Base-by-base conservation (phyloP, 2,329 filamentous ascomycete genomes). In the Phialophora expanda region DNA sequence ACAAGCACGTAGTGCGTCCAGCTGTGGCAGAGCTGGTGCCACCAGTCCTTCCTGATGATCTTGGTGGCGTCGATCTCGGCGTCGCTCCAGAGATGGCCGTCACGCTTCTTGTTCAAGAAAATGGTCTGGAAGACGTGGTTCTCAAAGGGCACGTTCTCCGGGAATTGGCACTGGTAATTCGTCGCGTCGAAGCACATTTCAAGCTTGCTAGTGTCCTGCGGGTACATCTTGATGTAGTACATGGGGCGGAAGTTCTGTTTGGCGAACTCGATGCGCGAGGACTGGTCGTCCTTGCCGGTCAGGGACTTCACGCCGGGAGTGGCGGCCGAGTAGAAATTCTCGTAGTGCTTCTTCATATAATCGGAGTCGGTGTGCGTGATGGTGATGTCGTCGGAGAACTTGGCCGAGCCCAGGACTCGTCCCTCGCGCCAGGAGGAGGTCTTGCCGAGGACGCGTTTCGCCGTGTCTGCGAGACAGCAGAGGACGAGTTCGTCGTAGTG, bases 141-240 rank as follows among this genome's bases (percentile, higher is more conserved):
- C 28, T 86, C 82, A 60, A 85, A 83, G 0, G 82, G 80, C 0
- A 85, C 79, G 1, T 80, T 75, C 3, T 80, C 61, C 1, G 77
- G 69, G 68, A 92, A 89, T 73, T 92, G 89, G 53, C 87, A 83
- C 74, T 92, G 89, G 76, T 92, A 91, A 74, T 91, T 90, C 44
- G 87, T 89, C 78, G 88, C 90, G 75, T 92, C 89, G 76, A 91
- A 92, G 64, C 85, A 89, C 83, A 81, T 86, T 74, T 86, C 85
- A 41, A 82, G 83, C 75, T 87, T 87, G 3, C 80, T 82, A 7
- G 78, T 78, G 68, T 85, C 84, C 22, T 80, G 70, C 0, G 77
- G 76, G 72, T 87, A 87, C 70, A 81, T 83, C 64, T 87, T 85
- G 70, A 85, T 87, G 71, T 84, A 82, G 75, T 87, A 87, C 84